A percentile compares a stretch with the other conserved stretches of the same genome.
These are phyloP conservation scores for Fusarium paranaense DNA, from an alignment of 2,329 filamentous ascomycete genomes.

Conservation along the genomic window DNA sequence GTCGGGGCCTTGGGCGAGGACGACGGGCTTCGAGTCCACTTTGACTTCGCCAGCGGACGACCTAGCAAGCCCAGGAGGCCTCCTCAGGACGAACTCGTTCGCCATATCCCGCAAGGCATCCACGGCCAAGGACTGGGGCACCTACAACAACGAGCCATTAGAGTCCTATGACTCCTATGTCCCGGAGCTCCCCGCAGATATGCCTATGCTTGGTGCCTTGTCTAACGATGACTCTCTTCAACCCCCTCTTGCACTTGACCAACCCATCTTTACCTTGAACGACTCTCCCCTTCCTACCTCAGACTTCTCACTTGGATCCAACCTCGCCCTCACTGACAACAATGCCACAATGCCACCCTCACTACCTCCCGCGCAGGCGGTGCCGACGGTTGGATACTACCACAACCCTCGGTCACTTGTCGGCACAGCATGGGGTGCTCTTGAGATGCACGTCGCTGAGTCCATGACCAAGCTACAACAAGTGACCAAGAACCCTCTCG, in stretches of 20 bases:
- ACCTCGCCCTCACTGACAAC: conserved; percentile 52
- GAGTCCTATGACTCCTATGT: conserved; percentile 47
- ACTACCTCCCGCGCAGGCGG: conserved; percentile 22
- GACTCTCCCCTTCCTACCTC: conserved; percentile 47
- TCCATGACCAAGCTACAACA: conserved; percentile 58
- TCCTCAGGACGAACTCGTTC: conserved; percentile 43
- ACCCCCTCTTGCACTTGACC: conserved; percentile 48
- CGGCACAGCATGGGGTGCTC: conserved; percentile 57
- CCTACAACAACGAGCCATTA: conserved; percentile 46
- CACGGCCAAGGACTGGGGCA: conserved; percentile 37
- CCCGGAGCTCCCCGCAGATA: conserved; percentile 58
- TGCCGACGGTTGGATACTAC: conserved; percentile 43
- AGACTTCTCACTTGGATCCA: conserved; percentile 50
- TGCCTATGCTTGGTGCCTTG: conserved; percentile 50
- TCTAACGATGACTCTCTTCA: conserved; percentile 44
- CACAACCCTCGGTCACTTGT: conserved; percentile 51
- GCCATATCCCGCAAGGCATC: conserved; percentile 36
- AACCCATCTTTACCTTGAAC: conserved; percentile 52
- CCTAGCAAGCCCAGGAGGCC: conserved; percentile 49
- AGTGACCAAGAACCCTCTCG: conserved; percentile 56
- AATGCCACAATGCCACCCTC: conserved; percentile 35
- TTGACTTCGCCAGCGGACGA: conserved; percentile 60
- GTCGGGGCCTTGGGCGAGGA: conserved; percentile 54
- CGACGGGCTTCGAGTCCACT: conserved; percentile 55
- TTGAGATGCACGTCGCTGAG: conserved; percentile 59